Conservation (phyloP, 495 filamentous ascomycete genomes). For the Lichina pygmaea region DNA sequence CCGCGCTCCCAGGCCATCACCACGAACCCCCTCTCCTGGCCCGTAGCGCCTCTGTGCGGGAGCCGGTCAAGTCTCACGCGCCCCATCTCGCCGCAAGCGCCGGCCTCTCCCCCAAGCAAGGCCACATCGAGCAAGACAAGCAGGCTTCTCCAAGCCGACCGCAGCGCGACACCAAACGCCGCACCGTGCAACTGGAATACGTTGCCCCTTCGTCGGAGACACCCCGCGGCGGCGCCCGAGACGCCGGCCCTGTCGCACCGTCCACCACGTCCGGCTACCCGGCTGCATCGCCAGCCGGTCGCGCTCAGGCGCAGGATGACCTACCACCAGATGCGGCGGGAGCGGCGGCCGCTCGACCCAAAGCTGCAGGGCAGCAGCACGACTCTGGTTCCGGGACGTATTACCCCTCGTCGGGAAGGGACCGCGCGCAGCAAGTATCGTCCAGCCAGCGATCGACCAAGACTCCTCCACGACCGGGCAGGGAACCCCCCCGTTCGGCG, state of each 20-base stretch:
- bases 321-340: too few species aligned
- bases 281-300: not conserved
- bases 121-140: slow-evolving; percentile 44
- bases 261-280: not conserved
- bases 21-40: slow-evolving; percentile 38
- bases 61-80: slow-evolving; percentile 44
- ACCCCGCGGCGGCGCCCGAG: slow-evolving; percentile 18
- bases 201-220: slow-evolving; percentile 77
- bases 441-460: not conserved
- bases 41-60: slow-evolving; percentile 77
- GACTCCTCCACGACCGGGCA: slow-evolving; percentile 12
- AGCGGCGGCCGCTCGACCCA: too few species aligned
- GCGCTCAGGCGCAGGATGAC: not conserved
- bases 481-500: slow-evolving; percentile 24
- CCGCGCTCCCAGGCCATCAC: slow-evolving; percentile 14
- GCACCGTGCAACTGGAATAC: slow-evolving; percentile 95
- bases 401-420: not conserved
- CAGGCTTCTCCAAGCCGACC: slow-evolving; percentile 27
- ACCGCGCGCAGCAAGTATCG: not conserved
- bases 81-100: slow-evolving; percentile 30
- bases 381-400: not conserved
- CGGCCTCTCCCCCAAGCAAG: slow-evolving; percentile 38
- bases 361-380: not conserved
- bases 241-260: not conserved
- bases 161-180: slow-evolving; percentile 57